Percentiles rank a stretch among this genome's conserved stretches.
These are phyloP conservation scores for Sporothrix variecibatus DNA, from an alignment of 2,329 filamentous ascomycete species.

Conservation along the genomic window DNA sequence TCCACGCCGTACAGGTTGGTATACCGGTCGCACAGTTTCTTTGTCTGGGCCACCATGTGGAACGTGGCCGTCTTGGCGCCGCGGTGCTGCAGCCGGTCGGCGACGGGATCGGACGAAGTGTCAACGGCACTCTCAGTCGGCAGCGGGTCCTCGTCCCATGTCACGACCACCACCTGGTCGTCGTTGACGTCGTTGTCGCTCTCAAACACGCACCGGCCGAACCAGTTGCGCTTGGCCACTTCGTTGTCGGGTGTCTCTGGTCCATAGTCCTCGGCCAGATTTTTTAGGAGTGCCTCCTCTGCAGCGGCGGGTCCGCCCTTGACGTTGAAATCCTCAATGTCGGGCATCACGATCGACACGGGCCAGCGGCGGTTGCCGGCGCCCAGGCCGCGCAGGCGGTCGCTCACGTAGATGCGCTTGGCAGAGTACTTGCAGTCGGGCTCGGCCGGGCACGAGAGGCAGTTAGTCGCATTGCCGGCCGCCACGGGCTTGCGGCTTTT, in stretches of 20 bases:
- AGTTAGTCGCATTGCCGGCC: slow-evolving; percentile 82
- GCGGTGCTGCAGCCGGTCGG: slow-evolving; percentile 43
- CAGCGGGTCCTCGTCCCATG: slow-evolving; percentile 74
- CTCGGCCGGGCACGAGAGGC: slow-evolving; percentile 76
- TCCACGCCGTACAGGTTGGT: slow-evolving; percentile 82
- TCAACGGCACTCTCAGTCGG: slow-evolving; percentile 27
- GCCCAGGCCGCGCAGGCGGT: slow-evolving; percentile 59
- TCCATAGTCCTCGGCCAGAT: slow-evolving; percentile 56
- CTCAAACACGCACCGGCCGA: slow-evolving; percentile 94
- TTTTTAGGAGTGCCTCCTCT: slow-evolving; percentile 46
- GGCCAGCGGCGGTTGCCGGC: slow-evolving; percentile 76
- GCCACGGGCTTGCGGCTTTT: slow-evolving; percentile 71
- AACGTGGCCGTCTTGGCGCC: slow-evolving; percentile 83
- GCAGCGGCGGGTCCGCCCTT: slow-evolving; percentile 46
- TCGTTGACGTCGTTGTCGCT: slow-evolving; percentile 91
- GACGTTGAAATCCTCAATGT: slow-evolving; percentile 76
- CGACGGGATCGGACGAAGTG: neutral
- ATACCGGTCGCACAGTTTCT: slow-evolving; percentile 81
- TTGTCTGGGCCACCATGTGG: slow-evolving; percentile 92
- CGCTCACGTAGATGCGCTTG: slow-evolving; percentile 71
- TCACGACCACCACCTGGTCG: slow-evolving; percentile 85
- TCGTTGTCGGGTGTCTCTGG: slow-evolving; percentile 49
- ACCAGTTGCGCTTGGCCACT: slow-evolving; percentile 67
- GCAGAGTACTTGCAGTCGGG: slow-evolving; percentile 81
- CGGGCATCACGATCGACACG: slow-evolving; percentile 82